Evolutionary conservation across 306 rosid genomes (phyloP).

Genomic region (Medicago ruthenica): DNA sequence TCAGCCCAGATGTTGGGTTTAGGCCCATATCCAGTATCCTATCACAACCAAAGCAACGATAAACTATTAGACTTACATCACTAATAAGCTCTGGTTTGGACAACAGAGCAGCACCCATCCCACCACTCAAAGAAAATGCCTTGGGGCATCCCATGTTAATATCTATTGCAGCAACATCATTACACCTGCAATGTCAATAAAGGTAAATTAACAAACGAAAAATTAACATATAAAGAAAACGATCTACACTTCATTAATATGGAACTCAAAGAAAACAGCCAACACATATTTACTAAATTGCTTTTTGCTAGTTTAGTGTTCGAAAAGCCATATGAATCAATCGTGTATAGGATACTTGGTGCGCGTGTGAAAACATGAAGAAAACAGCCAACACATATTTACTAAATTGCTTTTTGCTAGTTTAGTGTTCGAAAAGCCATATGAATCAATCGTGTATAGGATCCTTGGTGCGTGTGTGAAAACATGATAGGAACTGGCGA

Average conservation of each 20-base stretch:
- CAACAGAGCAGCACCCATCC: conserved; percentile 92
- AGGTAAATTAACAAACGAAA: neutral
- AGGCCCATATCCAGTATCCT: neutral
- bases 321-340: conserved; percentile 13
- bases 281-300: neutral
- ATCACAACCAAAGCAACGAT: conserved; percentile 13
- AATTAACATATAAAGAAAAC: conserved; percentile 12
- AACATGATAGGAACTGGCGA: neutral
- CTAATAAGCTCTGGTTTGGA: conserved; percentile 83
- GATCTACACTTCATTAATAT: neutral
- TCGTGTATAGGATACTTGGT: conserved; percentile 1
- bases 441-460: neutral
- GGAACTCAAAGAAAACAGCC: neutral
- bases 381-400: neutral
- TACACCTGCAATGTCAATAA: conserved; percentile 55
- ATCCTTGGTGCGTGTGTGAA: neutral
- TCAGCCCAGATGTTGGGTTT: neutral
- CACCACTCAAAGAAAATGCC: conserved; percentile 89
- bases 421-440: conserved; percentile 21
- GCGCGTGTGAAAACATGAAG: conserved; percentile 12
- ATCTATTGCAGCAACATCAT: conserved; percentile 89
- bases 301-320: conserved; percentile 11
- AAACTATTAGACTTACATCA: conserved; percentile 60
- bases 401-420: conserved; percentile 12
- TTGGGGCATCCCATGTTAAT: conserved; percentile 96